Base-by-base conservation (phyloP, 148 eudicot genomes). In the Simmondsia chinensis region DNA sequence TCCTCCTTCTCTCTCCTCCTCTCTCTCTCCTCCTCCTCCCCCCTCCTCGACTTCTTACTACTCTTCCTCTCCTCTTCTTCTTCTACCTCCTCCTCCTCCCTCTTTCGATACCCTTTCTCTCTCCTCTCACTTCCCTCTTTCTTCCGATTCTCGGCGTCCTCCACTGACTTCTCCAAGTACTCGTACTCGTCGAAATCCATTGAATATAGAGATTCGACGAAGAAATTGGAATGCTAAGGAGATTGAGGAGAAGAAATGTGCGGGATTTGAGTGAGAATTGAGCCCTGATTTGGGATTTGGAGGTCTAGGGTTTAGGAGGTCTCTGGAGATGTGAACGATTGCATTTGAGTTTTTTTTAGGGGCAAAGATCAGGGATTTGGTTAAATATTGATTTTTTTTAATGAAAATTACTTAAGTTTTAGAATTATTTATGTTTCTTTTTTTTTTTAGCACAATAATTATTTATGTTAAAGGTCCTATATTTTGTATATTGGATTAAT, bases 121-220 rank as follows among this genome's bases (percentile, higher is more conserved):
- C 64, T 45, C 69, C 54, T 68, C 63, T 71, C 79, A 14, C 28
- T 46, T 33, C 22, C 39, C 32, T 18, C 49, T 13, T 64, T 58
- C 30, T 44, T 46, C 57, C 54, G 43, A 30, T 45, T 24, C 18
- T 64, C 70, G 0, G 67, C 39, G 14, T 67, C 87, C 16, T 78
- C 88, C 20, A 73, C 88, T 11, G 89, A 54, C 23, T 84, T 84
- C 76, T 84, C 97, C 37, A 89, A 50, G 38, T 89, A 84, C 29
- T 89, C 95, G 64, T 89, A 89, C 80, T 89, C 97, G 73, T 89
- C 97, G 76, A 89, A 84, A 22, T 84, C 94, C 85, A 76, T 87
- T 44, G 31, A 15, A 41, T 11, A 43, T 48, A 32, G 20, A 1
- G 4, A 3, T 19, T 20, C 5, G n/a, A 5, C 7, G n/a, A 18